A percentile compares a stretch with the other conserved stretches of the same genome.
Evolutionary conservation across 2,329 filamentous ascomycete genomes (phyloP).

Genomic region (Didymella segeticola): DNA sequence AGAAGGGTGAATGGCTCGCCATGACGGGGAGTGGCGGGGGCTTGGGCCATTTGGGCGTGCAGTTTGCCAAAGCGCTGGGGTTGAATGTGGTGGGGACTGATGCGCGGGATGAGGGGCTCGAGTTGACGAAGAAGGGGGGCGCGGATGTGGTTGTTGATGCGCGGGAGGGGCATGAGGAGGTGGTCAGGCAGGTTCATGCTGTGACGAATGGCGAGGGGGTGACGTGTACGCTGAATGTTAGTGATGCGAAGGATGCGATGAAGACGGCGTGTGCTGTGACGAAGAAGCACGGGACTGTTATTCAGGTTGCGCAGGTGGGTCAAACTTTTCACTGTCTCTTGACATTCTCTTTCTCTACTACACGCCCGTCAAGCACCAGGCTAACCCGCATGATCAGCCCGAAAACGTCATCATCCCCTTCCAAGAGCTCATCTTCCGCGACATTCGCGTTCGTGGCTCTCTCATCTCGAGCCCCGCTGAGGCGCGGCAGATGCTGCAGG

Average conservation of each 20-base stretch:
- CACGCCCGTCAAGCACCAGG: not conserved
- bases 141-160: conserved; percentile 63
- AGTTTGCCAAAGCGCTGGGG: conserved; percentile 89
- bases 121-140: conserved; percentile 55
- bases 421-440: conserved; percentile 60
- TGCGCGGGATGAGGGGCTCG: conserved; percentile 70
- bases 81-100: conserved; percentile 81
- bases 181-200: conserved; percentile 56
- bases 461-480: conserved; percentile 54
- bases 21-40: conserved; percentile 84
- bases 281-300: conserved; percentile 64
- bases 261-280: conserved; percentile 63
- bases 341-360: conserved; percentile 28
- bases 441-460: conserved; percentile 59
- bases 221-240: conserved; percentile 61
- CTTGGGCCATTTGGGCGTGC: conserved; percentile 75
- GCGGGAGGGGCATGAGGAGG: conserved; percentile 54
- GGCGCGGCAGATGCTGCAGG: conserved; percentile 56
- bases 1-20: conserved; percentile 75
- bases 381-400: not conserved
- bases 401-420: conserved; percentile 45
- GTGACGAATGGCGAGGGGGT: conserved; percentile 59
- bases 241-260: conserved; percentile 60
- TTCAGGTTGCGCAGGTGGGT: conserved; percentile 67
- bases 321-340: too few relatives aligned